Percentiles rank a stretch among this genome's conserved stretches.
These are phyloP conservation scores for Abrus precatorius DNA, from an alignment of 306 rosid species.

Conservation along the genomic window DNA sequence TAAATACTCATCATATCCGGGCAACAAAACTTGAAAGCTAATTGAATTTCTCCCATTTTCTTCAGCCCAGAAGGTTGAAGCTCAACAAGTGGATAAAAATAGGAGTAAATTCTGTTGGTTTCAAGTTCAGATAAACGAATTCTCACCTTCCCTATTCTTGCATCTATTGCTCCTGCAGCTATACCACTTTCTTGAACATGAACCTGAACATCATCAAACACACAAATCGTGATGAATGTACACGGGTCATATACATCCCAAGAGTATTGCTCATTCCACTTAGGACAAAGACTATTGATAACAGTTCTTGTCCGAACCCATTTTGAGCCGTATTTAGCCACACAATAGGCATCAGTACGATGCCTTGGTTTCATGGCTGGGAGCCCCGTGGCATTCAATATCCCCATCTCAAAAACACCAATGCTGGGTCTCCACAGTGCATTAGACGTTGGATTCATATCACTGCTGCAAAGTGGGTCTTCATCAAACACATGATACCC, in stretches of 20 bases:
- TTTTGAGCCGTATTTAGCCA: conserved; percentile 57
- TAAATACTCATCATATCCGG: background rate
- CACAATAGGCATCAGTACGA: conserved; percentile 57
- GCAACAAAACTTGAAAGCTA: conserved; percentile 50
- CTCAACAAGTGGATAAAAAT: conserved; percentile 49
- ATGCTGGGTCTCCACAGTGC: conserved; percentile 43
- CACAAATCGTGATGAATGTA: conserved; percentile 48
- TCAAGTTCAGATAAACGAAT: conserved; percentile 43
- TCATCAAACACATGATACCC: conserved; percentile 48
- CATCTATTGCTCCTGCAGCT: conserved; percentile 32
- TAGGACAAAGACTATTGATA: conserved; percentile 49
- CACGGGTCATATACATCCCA: conserved; percentile 52
- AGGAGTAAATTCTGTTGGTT: conserved; percentile 6
- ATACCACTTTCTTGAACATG: conserved; percentile 1
- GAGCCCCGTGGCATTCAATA: conserved; percentile 56
- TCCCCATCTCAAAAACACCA: conserved; percentile 65
- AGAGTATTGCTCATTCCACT: conserved; percentile 55
- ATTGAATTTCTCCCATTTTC: conserved; percentile 54
- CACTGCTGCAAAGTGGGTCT: conserved; percentile 46
- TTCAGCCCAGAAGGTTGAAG: conserved; percentile 54
- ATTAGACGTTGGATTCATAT: conserved; percentile 44
- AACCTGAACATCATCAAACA: conserved; percentile 51
- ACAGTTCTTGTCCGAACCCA: conserved; percentile 55
- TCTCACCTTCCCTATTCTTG: conserved; percentile 54
- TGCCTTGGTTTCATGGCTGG: conserved; percentile 51